phyloP scores from a whole-genome alignment of 1,284 basidiomycete genomes.

The Dichomitus squalens region DNA sequence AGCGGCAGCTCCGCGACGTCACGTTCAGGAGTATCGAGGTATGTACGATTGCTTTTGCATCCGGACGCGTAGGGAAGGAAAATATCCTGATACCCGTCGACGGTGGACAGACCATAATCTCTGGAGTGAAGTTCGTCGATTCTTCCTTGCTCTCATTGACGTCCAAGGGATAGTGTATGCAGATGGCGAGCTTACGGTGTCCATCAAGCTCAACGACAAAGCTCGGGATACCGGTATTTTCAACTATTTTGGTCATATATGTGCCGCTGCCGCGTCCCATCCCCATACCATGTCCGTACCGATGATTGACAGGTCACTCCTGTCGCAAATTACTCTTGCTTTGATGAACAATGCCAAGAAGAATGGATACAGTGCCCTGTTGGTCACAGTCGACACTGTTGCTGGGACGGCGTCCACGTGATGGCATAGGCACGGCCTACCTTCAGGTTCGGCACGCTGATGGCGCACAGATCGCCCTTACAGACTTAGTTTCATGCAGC shows the following conservation, averaged over 20 bases:
- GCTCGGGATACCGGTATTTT: constrained; percentile 67
- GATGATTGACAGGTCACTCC: neutral
- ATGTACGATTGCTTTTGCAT: constrained; percentile 6
- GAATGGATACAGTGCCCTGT: constrained; percentile 63
- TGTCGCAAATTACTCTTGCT: neutral
- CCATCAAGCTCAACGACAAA: constrained; percentile 72
- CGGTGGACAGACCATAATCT: constrained; percentile 39
- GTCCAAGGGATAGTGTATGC: constrained; percentile 65
- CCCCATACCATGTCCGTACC: neutral
- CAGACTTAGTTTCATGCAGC: constrained; percentile 73
- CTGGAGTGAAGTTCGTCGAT: constrained; percentile 69
- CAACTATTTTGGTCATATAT: constrained; percentile 81
- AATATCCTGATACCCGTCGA: constrained; percentile 44
- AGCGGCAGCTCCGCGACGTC: constrained; percentile 73
- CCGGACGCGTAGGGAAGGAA: neutral
- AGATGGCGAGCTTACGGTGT: constrained; percentile 69
- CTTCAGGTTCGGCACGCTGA: constrained; percentile 64
- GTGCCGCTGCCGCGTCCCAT: neutral
- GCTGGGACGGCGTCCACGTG: constrained; percentile 70
- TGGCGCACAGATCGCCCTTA: constrained; percentile 56
- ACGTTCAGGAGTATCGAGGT: constrained; percentile 64
- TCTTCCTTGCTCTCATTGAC: constrained; percentile 76
- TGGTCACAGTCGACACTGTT: constrained; percentile 68
- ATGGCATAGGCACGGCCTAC: constrained; percentile 58
- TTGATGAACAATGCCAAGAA: constrained; percentile 47